These are phyloP conservation scores for Geosmithia putterillii DNA, from an alignment of 2,329 filamentous ascomycete species.

Conservation along the genomic window DNA sequence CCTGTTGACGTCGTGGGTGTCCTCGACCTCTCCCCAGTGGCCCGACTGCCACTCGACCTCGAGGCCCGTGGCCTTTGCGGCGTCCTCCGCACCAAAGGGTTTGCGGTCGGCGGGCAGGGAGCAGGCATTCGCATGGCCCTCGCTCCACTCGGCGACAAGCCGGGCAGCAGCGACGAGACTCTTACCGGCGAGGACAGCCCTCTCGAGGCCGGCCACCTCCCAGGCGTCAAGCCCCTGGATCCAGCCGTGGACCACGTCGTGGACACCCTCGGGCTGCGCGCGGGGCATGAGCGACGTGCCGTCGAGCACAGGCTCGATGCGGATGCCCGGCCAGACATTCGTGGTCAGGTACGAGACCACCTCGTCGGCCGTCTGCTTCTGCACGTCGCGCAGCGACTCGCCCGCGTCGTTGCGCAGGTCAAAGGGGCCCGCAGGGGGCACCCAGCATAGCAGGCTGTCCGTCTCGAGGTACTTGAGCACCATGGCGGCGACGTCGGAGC, in stretches of 20 bases:
- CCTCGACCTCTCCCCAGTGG: constrained; percentile 94
- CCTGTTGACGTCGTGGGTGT: constrained; percentile 92
- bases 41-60: constrained; percentile 86
- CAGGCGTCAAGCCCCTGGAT: constrained; percentile 58
- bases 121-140: constrained; percentile 47
- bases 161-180: constrained; percentile 67
- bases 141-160: constrained; percentile 78
- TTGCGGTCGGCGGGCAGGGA: constrained; percentile 17
- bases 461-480: constrained; percentile 83
- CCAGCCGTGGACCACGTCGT: constrained; percentile 69
- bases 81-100: constrained; percentile 70
- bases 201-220: constrained; percentile 79
- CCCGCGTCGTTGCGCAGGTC: constrained; percentile 31
- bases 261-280: constrained; percentile 62
- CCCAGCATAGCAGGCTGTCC: constrained; percentile 89
- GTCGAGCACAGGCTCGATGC: constrained; percentile 70
- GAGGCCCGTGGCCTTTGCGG: constrained; percentile 61
- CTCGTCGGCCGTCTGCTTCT: constrained; percentile 55
- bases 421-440: constrained; percentile 37
- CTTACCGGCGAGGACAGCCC: constrained; percentile 75
- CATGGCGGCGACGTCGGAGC: constrained; percentile 51
- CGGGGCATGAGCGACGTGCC: constrained; percentile 62
- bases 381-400: constrained; percentile 57
- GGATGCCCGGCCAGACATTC: constrained; percentile 72
- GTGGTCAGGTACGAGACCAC: constrained; percentile 61